phyloP scores from a whole-genome alignment of 1,284 basidiomycete genomes.

The Sanghuangporus sanghuang region DNA sequence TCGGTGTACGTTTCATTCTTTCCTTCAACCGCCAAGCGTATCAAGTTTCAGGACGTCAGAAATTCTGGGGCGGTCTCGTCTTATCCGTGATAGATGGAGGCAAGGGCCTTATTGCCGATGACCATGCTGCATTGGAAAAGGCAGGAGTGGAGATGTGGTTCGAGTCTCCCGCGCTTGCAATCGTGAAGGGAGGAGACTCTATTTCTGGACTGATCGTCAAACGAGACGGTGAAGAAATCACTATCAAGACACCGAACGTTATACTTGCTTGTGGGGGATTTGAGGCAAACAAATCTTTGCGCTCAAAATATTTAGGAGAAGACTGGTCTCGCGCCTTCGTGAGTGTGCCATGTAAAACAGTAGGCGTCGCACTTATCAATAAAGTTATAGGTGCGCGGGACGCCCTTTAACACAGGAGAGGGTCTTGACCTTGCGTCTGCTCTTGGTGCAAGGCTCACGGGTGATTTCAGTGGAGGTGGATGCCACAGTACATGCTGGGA shows the following conservation, averaged over 20 bases:
- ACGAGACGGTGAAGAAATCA: conserved; percentile 31
- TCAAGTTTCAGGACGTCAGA: conserved; percentile 52
- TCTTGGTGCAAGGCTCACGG: conserved; percentile 48
- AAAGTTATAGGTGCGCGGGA: conserved; percentile 51
- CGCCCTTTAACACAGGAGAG: conserved; percentile 64
- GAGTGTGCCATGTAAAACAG: conserved; percentile 11
- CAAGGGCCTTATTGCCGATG: conserved; percentile 59
- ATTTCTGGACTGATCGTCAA: conserved; percentile 43
- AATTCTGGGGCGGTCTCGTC: conserved; percentile 66
- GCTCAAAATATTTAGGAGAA: conserved; percentile 46
- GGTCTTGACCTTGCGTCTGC: conserved; percentile 46
- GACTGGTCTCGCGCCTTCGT: conserved; percentile 56
- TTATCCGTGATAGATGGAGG: conserved; percentile 56
- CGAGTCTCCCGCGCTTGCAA: conserved; percentile 40
- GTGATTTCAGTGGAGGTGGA: conserved; percentile 46
- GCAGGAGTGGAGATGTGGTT: conserved; percentile 54
- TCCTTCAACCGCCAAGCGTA: conserved; percentile 66
- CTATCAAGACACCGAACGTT: conserved; percentile 38
- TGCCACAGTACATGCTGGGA: conserved; percentile 73
- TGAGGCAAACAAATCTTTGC: conserved; percentile 48
- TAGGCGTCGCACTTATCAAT: background rate
- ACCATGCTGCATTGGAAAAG: conserved; percentile 43
- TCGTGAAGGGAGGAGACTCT: conserved; percentile 32
- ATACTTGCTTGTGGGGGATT: conserved; percentile 63
- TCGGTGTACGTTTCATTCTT: conserved; percentile 51